Evolutionary conservation across 2,329 filamentous ascomycete genomes (phyloP).

Genomic region (Bipolaris victoriae): DNA sequence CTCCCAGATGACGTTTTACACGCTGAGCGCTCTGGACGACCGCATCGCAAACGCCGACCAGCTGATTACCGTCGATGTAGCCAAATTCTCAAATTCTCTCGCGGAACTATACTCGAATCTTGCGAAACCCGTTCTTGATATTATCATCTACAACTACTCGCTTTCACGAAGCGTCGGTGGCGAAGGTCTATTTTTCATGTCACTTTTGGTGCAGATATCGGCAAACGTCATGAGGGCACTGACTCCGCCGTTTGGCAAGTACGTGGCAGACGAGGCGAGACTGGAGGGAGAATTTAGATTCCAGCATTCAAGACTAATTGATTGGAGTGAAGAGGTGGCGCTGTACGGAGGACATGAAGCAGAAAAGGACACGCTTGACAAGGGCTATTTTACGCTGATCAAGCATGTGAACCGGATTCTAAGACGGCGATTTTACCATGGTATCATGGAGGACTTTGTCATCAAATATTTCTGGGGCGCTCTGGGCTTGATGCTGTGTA

Average conservation of each 20-base stretch:
- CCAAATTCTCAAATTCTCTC: conserved; percentile 92
- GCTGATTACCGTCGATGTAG: conserved; percentile 93
- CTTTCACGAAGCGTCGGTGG: conserved; percentile 94
- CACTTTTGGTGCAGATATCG: conserved; percentile 88
- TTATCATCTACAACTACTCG: conserved; percentile 96
- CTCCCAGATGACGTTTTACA: conserved; percentile 97
- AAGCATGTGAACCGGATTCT: conserved; percentile 98
- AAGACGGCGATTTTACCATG: conserved; percentile 88
- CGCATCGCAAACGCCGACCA: conserved; percentile 99
- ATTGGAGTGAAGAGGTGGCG: conserved; percentile 94
- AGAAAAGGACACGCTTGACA: conserved; percentile 95
- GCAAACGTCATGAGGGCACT: conserved; percentile 91
- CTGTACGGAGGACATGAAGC: conserved; percentile 90
- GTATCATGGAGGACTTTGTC: conserved; percentile 99
- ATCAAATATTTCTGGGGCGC: conserved; percentile 99
- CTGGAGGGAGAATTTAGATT: conserved; percentile 96
- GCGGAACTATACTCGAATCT: conserved; percentile 96
- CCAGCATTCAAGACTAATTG: conserved; percentile 91
- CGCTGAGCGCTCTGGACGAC: conserved; percentile 91
- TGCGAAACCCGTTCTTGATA: conserved; percentile 91
- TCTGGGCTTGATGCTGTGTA: conserved; percentile 87
- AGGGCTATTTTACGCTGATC: conserved; percentile 98
- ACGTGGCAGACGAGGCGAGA: conserved; percentile 93
- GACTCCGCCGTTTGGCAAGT: conserved; percentile 95
- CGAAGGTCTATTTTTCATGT: conserved; percentile 95